Conservation (phyloP, 2,329 filamentous ascomycete species). For the Metarhizium rileyi region DNA sequence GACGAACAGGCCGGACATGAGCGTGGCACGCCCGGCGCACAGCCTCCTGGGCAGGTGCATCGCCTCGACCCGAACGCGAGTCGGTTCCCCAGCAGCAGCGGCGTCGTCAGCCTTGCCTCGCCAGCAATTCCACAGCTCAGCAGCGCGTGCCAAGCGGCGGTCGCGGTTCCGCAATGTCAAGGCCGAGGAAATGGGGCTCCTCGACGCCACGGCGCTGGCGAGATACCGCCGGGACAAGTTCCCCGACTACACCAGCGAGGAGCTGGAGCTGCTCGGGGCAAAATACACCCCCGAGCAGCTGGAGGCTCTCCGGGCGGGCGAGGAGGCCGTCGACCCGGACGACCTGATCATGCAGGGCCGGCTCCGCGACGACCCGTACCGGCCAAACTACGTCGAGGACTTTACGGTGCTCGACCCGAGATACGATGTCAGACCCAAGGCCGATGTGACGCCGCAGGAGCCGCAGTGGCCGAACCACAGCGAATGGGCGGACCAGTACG, state of each 20-base stretch:
- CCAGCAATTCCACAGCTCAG: constrained; percentile 42
- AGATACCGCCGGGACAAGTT: constrained; percentile 39
- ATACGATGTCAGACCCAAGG: constrained; percentile 58
- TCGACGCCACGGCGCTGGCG: constrained; percentile 32
- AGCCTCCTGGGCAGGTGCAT: constrained; percentile 43
- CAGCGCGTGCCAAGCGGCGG: constrained; percentile 34
- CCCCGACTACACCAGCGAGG: constrained; percentile 56
- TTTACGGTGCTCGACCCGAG: constrained; percentile 68
- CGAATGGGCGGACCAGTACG: constrained; percentile 49
- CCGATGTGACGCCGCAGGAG: constrained; percentile 39
- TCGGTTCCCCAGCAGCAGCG: constrained; percentile 13
- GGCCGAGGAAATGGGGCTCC: constrained; percentile 41
- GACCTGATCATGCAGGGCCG: constrained; percentile 68
- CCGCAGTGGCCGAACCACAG: constrained; percentile 48
- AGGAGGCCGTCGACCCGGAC: constrained; percentile 61
- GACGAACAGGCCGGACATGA: constrained; percentile 33
- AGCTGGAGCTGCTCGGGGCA: constrained; percentile 50
- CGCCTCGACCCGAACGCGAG: constrained; percentile 20
- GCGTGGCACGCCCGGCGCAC: constrained; percentile 43
- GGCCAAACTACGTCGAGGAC: constrained; percentile 71
- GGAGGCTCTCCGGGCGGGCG: constrained; percentile 70
- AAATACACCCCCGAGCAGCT: constrained; percentile 76
- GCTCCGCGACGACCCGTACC: constrained; percentile 62
- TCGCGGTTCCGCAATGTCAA: constrained; percentile 44
- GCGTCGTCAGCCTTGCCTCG: constrained; percentile 20